Conservation (phyloP, 2,329 filamentous ascomycete genomes). For the Amylocarpus encephaloides region DNA sequence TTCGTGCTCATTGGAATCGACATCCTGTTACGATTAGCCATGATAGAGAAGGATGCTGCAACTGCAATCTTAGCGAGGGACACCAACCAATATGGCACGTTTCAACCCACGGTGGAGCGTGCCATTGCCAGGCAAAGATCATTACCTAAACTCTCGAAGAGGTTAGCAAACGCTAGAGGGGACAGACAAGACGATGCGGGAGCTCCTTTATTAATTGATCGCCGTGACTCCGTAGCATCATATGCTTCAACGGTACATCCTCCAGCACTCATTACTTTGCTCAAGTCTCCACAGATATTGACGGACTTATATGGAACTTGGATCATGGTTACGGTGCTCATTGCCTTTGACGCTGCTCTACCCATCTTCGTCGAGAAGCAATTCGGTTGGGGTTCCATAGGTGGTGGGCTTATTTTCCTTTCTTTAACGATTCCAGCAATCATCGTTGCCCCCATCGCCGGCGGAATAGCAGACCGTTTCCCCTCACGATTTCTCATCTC, state of each 20-base stretch:
- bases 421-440: slow-evolving; percentile 53
- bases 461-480: slow-evolving; percentile 40
- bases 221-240: too few relatives aligned
- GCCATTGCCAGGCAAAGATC: neutral
- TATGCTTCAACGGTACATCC: neutral
- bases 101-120: neutral
- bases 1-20: slow-evolving; percentile 49
- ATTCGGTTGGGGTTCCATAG: slow-evolving; percentile 47
- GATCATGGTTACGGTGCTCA: slow-evolving; percentile 42
- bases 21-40: slow-evolving; percentile 43
- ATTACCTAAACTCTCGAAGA: neutral
- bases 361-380: slow-evolving; percentile 45
- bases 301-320: slow-evolving; percentile 36
- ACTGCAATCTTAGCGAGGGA: slow-evolving; percentile 36
- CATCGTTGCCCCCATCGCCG: slow-evolving; percentile 47
- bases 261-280: slow-evolving; percentile 16
- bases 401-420: slow-evolving; percentile 49
- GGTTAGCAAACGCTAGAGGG: neutral
- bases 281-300: slow-evolving; percentile 28
- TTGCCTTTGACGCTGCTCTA: slow-evolving; percentile 47
- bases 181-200: neutral
- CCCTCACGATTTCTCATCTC: slow-evolving; percentile 45
- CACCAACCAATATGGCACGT: too few relatives aligned
- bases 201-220: too few relatives aligned
- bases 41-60: slow-evolving; percentile 51